phyloP scores from a whole-genome alignment of 345 rosid genomes.

The Raphanus sativus region DNA sequence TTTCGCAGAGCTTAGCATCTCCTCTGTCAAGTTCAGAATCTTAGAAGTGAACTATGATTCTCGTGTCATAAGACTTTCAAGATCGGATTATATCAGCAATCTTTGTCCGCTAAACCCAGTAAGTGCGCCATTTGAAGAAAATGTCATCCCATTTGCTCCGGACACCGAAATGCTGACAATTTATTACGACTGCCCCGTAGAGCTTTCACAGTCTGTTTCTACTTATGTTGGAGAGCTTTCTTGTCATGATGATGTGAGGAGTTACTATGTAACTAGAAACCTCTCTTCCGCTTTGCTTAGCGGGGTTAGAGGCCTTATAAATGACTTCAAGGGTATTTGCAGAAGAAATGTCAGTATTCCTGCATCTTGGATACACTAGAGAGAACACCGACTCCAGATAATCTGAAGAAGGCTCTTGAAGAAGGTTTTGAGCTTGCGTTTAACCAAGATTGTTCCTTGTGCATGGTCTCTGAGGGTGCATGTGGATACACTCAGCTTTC shows the following conservation, averaged over 20 bases:
- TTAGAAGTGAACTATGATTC: neutral
- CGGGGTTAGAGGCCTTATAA: neutral
- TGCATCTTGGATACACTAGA: neutral
- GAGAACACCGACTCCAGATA: fast-evolving
- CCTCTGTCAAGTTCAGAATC: slow-evolving; percentile 30
- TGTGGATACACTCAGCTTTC: slow-evolving; percentile 33
- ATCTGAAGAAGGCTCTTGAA: slow-evolving; percentile 23
- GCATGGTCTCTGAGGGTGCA: slow-evolving; percentile 21
- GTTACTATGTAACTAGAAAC: slow-evolving; percentile 14
- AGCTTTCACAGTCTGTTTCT: neutral
- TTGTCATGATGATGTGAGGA: neutral
- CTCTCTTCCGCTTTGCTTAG: neutral
- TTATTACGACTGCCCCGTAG: slow-evolving; percentile 35
- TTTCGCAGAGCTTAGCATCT: slow-evolving; percentile 25
- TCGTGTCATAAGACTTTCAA: slow-evolving; percentile 20
- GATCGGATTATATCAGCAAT: slow-evolving; percentile 30
- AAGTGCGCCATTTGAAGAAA: slow-evolving; percentile 2
- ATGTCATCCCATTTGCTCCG: neutral
- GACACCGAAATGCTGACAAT: slow-evolving; percentile 22
- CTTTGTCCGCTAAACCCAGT: slow-evolving; percentile 12
- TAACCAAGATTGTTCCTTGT: slow-evolving; percentile 11
- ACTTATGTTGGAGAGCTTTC: neutral
- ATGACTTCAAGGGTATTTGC: neutral
- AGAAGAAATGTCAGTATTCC: slow-evolving; percentile 17
- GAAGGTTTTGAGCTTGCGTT: slow-evolving; percentile 34